A percentile compares a stretch with the other conserved stretches of the same genome.
These are phyloP conservation scores for Dioscorea cayenensis DNA, from an alignment of 116 monocot genomes.

Conservation along the genomic window DNA sequence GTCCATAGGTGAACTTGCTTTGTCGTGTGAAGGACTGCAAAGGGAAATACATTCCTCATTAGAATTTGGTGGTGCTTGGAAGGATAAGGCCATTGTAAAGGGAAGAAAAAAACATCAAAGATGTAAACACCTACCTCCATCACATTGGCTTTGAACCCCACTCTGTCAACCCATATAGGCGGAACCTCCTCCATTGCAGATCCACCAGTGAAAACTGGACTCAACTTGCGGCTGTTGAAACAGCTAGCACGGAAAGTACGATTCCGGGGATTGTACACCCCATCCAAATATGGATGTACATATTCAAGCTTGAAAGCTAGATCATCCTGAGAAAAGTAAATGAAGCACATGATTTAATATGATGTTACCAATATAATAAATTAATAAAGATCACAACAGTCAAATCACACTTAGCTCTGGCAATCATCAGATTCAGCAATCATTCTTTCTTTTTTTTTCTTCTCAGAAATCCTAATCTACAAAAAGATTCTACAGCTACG, in stretches of 20 bases:
- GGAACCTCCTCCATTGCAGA: conserved; percentile 94
- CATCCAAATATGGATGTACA: conserved; percentile 97
- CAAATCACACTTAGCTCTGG: no score
- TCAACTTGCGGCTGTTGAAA: conserved; percentile 91
- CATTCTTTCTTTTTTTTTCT: no score
- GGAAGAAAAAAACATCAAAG: neutral
- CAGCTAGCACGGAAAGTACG: conserved; percentile 80
- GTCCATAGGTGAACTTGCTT: conserved; percentile 97
- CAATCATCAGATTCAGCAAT: no score
- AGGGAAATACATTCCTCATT: neutral
- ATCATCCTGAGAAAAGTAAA: conserved; percentile 68
- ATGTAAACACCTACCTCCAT: conserved; percentile 51
- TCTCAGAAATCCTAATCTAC: no score
- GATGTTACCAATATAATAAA: no score
- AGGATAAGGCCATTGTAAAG: no score
- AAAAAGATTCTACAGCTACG: no score
- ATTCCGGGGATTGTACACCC: conserved; percentile 63
- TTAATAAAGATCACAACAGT: no score
- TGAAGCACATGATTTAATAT: no score
- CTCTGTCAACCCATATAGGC: conserved; percentile 90
- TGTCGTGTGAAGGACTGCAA: conserved; percentile 79
- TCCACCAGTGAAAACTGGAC: conserved; percentile 93
- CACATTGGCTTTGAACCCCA: conserved; percentile 92
- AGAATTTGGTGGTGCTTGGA: neutral
- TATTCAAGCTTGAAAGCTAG: conserved; percentile 95